phyloP scores from a whole-genome alignment of 2,329 filamentous ascomycete species.

The Verticillium klebahnii region DNA sequence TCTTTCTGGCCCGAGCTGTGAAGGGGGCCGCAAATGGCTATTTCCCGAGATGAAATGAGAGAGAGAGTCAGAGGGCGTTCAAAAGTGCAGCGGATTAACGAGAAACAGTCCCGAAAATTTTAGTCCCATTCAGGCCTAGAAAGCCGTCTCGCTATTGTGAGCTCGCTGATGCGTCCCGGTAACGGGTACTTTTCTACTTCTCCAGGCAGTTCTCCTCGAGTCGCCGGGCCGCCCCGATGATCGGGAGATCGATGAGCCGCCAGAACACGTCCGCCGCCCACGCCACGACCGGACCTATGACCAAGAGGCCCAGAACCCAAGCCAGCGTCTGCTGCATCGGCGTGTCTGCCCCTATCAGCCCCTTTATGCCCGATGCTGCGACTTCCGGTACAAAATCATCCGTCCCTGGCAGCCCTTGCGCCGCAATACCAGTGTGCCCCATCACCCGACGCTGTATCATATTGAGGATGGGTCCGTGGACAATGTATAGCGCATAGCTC shows the following conservation, averaged over 20 bases:
- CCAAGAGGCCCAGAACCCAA: background rate
- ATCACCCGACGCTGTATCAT: background rate
- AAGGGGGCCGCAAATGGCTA: background rate
- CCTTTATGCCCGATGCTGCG: background rate
- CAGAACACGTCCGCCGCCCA: conserved; percentile 1
- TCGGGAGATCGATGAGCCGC: background rate
- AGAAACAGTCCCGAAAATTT: background rate
- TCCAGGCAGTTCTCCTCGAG: conserved; percentile 1
- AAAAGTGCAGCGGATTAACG: background rate
- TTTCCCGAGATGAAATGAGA: too few species aligned
- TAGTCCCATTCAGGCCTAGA: background rate
- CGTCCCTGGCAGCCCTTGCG: background rate
- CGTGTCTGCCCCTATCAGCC: background rate
- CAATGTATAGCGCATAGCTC: conserved; percentile 59
- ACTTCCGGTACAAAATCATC: background rate
- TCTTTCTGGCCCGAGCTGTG: conserved; percentile 50
- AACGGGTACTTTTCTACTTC: background rate
- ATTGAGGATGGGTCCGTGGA: conserved; percentile 56
- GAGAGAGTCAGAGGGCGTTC: background rate
- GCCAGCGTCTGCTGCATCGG: background rate
- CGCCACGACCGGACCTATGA: background rate
- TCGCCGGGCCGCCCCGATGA: background rate
- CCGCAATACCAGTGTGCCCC: background rate
- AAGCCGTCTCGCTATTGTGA: background rate
- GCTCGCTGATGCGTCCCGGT: background rate